Evolutionary conservation across 1,284 basidiomycete species (phyloP), one percentile per base, ranked within the genome.

Genomic region (Lignosus rhinocerotis): DNA sequence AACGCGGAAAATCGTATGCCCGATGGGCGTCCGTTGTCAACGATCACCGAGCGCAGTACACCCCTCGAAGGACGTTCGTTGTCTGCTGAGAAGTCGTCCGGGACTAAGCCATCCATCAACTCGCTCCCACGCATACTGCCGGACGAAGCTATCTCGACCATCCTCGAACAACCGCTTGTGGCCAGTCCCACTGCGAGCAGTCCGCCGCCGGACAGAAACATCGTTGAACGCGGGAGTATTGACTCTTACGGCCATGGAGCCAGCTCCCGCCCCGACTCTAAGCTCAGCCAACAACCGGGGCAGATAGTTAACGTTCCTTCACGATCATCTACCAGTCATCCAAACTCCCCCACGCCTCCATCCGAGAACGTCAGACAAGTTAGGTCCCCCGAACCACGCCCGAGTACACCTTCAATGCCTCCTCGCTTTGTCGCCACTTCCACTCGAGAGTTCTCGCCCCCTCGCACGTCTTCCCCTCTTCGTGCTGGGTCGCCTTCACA

Each of bases 201-300:
- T 36, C 62, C 64, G 38, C 60, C 65, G 7, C 49, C 63, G 11
- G 59, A 63, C 5, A 54, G 41, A 30, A 61, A 59, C 38, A 47
- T 39, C 16, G 51, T 60, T 16, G 55, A 38, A 12, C 62, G 60
- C 17, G 56, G 42, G 17, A 72, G 64, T 38, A 65, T 66, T 17
- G 72, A 71, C 2, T 69, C 68, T 1, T 58, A 49, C 16, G 58
- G 30, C 6, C 59, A 55, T 14, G 43, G 49, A 1, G 33, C 61
- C n/a, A 30, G 41, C 17, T 70, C 72, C 6, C 66, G 72, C 21
- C 76, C 77, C 7, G 75, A 72, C 48, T 76, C 76, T 25, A 76
- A 73, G 57, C 60, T 72, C 42, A 69, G 71, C 8, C 61, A 60
- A 6, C 53, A 55, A 48, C n/a, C 53, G 32, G n/a, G 55, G 14